Evolutionary conservation across 2,329 filamentous ascomycete genomes (phyloP).

Genomic region (Emergomyces pasteurianus): DNA sequence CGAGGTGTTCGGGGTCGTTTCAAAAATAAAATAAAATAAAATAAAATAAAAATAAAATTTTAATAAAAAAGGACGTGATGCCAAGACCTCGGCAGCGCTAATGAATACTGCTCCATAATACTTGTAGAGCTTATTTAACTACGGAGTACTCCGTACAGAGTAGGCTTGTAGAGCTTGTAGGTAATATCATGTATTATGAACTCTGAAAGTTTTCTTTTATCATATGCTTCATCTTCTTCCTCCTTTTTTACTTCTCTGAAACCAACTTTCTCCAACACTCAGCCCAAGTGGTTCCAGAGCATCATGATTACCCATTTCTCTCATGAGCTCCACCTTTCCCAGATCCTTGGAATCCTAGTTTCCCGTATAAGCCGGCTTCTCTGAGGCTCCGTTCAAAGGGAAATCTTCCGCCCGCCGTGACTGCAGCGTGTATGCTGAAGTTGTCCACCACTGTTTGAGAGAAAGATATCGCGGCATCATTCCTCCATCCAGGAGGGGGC

Average conservation of each 20-base stretch:
- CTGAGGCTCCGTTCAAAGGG: slow-evolving; percentile 13
- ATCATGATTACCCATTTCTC: neutral
- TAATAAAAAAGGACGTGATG: too few relatives aligned
- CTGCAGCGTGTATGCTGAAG: slow-evolving; percentile 1
- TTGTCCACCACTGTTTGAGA: slow-evolving; percentile 7
- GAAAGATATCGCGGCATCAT: slow-evolving; percentile 3
- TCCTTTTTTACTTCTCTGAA: neutral
- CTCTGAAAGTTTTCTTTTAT: neutral
- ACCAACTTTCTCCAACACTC: slow-evolving; percentile 1
- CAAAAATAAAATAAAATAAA: too few relatives aligned
- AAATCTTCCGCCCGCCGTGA: slow-evolving; percentile 4
- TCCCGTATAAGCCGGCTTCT: slow-evolving; percentile 14
- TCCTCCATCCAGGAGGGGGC: slow-evolving; percentile 7
- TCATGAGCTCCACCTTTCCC: slow-evolving; percentile 5
- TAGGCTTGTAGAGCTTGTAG: too few relatives aligned
- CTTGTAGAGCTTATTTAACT: too few relatives aligned
- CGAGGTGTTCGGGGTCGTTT: too few relatives aligned
- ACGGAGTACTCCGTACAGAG: too few relatives aligned
- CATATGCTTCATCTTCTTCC: neutral
- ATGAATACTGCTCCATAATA: too few relatives aligned
- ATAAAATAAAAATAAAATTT: too few relatives aligned
- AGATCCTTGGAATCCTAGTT: slow-evolving; percentile 14
- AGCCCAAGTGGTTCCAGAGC: slow-evolving; percentile 5
- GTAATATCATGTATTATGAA: too few relatives aligned
- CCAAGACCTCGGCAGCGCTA: too few relatives aligned